Evolutionary conservation across 2,329 filamentous ascomycete genomes (phyloP), one percentile per base, ranked within the genome.

Genomic region (Piedraia hortae): DNA sequence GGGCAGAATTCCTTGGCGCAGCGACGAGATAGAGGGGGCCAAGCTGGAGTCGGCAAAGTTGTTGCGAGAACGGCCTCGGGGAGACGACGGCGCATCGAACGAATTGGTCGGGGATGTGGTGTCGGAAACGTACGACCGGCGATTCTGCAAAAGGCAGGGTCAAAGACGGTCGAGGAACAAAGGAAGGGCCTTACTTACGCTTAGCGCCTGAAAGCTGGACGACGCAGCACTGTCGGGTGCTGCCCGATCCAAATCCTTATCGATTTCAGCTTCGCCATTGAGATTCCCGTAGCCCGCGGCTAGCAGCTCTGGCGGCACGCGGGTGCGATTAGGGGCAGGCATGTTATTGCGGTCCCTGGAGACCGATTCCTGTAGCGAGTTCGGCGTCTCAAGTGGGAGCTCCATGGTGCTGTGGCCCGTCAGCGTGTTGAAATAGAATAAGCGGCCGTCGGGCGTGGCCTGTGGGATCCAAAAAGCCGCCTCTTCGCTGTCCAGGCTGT

Each of bases 391-490:
- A 12, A 97, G 56, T 2, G 85, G 85, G 28, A 97, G 53, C 42
- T 97, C 85, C 63, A 80, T 85, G 30, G 74, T 88, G 40, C 74
- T 88, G 38, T 88, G 77, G 24, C 82, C 80, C 0, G 85, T 97
- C 51, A 91, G 66, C 30, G 82, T 93, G 46, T 97, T 97, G 57
- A 89, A 93, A 50, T 93, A 97, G 47, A 88, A 97, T 12, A 97
- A 50, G 25, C 80, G 62, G 24, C 85, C 85, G 42, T 93, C 80
- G 1, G 75, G 64, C 0, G 85, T 97, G 8, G 80, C 85, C 50
- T 97, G 85, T 10, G 85, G 85, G 34, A 97, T 90, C 85, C 85
- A 97, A 42, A 89, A 97, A 32, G 88, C 82, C 20, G 82, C 78
- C 42, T 82, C 68, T 34, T 85, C 80, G 39, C 74, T 72, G 37